Evolutionary conservation across 495 filamentous ascomycete genomes (phyloP), one percentile per base, ranked within the genome.

Genomic region (Hyaloscypha variabilis): DNA sequence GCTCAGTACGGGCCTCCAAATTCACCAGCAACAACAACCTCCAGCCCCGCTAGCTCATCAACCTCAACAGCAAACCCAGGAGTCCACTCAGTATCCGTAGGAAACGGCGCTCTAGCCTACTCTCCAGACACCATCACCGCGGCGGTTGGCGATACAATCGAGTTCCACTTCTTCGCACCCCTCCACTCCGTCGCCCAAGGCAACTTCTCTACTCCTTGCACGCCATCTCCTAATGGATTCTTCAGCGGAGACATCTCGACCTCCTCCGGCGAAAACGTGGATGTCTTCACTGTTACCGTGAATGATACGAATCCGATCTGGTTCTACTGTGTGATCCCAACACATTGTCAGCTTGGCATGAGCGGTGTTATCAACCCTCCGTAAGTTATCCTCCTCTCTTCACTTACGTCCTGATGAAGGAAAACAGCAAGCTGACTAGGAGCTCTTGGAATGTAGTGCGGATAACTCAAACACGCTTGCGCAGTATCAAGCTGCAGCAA

Each of bases 111-210:
- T 23, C 26, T 63, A 19, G 84, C 80, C 36, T 94, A 88, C 81
- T 86, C 80, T 46, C 82, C 87, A 14, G 66, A 77, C 56, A 78
- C 78, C 67, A 58, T 90, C 62, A 80, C 75, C 55, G 86, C 86
- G 51, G 63, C 71, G 8, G 69, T 80, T 0, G 87, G 88, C 65
- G 88, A 88, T 42, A 58, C 36, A 30, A 17, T 92, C 58, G 83
- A 89, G 68, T 91, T 91, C 78, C 82, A 89, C 69, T 90, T 91
- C 76, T 79, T 80, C 72, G 79, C 81, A 11, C 79, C 82, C 56
- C 84, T 8, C 31, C 90, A 92, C 81, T 87, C 85, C 28, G 87
- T 90, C 42, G 85, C 77, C 1, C 84, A 91, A 75, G 84, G 85
- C 42, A 80, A 78, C 63, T 92, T 91, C 75, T 79, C 82, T 67